Conservation (phyloP, 1,139 yeast species). For the Geotrichum macrosporum region DNA sequence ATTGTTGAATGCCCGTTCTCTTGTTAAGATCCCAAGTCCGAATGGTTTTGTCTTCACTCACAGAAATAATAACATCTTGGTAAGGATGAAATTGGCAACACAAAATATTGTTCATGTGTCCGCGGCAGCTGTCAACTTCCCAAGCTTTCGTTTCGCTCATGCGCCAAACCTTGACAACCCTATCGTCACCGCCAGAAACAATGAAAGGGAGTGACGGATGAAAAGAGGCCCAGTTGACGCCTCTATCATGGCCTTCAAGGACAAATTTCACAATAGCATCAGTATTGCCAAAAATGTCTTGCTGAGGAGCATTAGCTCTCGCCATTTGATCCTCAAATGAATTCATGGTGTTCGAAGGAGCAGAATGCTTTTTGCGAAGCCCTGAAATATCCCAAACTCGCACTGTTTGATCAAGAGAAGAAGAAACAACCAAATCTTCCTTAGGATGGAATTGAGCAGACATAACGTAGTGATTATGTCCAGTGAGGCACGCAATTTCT, state of each 20-base stretch:
- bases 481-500: conserved; percentile 94
- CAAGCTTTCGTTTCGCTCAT: conserved; percentile 98
- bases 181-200: conserved; percentile 94
- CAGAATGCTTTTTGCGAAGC: conserved; percentile 90
- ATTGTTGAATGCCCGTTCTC: conserved; percentile 89
- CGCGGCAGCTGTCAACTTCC: conserved; percentile 98
- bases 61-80: conserved; percentile 87
- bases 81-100: conserved; percentile 90
- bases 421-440: conserved; percentile 90
- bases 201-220: conserved; percentile 95
- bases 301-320: conserved; percentile 50
- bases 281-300: conserved; percentile 89
- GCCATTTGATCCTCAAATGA: conserved; percentile 77
- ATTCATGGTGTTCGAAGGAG: conserved; percentile 47
- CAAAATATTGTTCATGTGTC: conserved; percentile 90
- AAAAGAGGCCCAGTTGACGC: conserved; percentile 97
- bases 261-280: conserved; percentile 95
- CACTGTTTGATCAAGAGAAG: conserved; percentile 97
- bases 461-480: conserved; percentile 98
- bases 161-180: conserved; percentile 94
- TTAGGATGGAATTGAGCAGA: conserved; percentile 96
- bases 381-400: conserved; percentile 99
- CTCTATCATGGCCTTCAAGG: conserved; percentile 96
- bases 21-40: conserved; percentile 96
- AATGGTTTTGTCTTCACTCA: conserved; percentile 94